phyloP scores from a whole-genome alignment of 352 stramenopile genomes.

The Phytophthora nicotianae region DNA sequence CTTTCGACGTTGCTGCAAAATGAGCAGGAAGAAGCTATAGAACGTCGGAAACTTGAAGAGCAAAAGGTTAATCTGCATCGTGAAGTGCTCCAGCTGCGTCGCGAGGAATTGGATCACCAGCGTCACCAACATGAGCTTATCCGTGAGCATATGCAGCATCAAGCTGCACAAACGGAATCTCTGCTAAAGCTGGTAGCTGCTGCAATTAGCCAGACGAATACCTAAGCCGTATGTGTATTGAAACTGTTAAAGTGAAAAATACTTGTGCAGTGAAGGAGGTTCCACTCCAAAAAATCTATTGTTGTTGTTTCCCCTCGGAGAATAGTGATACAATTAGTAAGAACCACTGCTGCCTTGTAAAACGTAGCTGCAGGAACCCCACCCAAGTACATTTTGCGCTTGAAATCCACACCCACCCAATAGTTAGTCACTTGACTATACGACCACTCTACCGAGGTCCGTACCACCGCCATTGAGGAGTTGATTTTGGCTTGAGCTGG shows the following conservation, averaged over 20 bases:
- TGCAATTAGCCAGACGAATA: not conserved
- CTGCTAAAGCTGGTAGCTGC: not conserved
- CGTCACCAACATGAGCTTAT: not conserved
- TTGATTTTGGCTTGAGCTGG: not conserved
- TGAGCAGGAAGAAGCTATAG: not conserved
- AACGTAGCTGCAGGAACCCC: not conserved
- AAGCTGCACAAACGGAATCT: not conserved
- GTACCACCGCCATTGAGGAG: not conserved
- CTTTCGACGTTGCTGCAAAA: not conserved
- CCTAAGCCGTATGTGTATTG: not conserved
- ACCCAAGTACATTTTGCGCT: not conserved
- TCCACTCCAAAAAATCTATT: constrained; percentile 1
- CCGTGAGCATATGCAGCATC: constrained; percentile 5
- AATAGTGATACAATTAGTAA: constrained; percentile 5
- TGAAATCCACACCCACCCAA: not conserved
- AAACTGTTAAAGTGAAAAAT: not conserved
- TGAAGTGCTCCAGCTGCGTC: not conserved
- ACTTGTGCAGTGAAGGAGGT: not conserved
- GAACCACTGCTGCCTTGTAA: not conserved
- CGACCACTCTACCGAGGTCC: not conserved
- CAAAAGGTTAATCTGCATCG: not conserved
- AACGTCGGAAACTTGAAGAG: not conserved
- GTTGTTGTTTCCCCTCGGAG: constrained; percentile 5
- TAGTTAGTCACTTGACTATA: too few relatives aligned
- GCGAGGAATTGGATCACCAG: constrained; percentile 2